phyloP scores from a whole-genome alignment of 306 rosid genomes.

The Luffa aegyptiaca region DNA sequence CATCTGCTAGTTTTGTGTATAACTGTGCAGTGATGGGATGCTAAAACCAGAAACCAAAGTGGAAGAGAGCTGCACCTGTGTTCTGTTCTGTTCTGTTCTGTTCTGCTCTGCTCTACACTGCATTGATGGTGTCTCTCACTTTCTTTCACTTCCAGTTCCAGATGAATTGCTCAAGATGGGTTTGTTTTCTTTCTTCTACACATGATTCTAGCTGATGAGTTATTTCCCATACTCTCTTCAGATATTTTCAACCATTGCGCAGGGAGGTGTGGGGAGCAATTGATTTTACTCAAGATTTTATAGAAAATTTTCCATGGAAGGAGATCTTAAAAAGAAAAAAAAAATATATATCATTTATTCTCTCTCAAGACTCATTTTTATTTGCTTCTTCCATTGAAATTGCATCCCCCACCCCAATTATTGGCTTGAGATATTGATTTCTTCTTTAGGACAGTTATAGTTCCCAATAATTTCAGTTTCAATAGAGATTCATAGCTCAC shows the following conservation, averaged over 20 bases:
- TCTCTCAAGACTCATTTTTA: conserved; percentile 20
- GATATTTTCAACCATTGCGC: conserved; percentile 5
- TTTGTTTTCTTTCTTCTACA: conserved; percentile 11
- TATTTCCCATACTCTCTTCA: conserved; percentile 12
- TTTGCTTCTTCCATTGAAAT: conserved; percentile 32
- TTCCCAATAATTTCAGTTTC: conserved; percentile 58
- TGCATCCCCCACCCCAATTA: conserved; percentile 20
- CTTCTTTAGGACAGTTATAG: conserved; percentile 61
- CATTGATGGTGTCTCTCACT: background rate
- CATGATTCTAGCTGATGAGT: conserved; percentile 9
- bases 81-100: background rate
- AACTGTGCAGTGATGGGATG: conserved; percentile 99
- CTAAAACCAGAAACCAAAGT: conserved; percentile 31
- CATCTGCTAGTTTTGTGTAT: conserved; percentile 71
- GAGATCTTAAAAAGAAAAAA: conserved; percentile 17
- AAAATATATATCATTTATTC: background rate
- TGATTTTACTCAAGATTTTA: conserved; percentile 50
- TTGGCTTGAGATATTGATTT: conserved; percentile 45
- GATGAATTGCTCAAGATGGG: background rate
- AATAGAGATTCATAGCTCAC: conserved; percentile 41
- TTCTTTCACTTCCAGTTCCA: background rate
- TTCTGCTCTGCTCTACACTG: background rate
- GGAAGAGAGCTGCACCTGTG: background rate
- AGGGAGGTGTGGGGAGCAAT: conserved; percentile 20
- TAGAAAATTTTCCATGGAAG: conserved; percentile 38